Percentiles rank a stretch among this genome's conserved stretches.
Conservation (phyloP, 2,329 filamentous ascomycete species). For the Remersonia thermophila region DNA sequence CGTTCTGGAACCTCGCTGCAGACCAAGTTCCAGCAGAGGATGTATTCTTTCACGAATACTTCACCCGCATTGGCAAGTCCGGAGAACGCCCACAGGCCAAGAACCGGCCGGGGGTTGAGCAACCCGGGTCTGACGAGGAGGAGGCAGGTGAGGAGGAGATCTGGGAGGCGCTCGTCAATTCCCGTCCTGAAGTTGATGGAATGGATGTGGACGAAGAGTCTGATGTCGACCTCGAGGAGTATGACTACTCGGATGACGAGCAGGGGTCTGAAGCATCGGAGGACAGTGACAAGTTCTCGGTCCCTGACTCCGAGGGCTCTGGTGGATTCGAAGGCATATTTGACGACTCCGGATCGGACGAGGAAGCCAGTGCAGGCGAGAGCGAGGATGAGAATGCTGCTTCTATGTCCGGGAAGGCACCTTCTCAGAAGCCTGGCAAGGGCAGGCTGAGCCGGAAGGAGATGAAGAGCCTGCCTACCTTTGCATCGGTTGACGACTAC, state of each 20-base stretch:
- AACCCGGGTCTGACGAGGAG: slow-evolving; percentile 41
- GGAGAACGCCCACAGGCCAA: slow-evolving; percentile 51
- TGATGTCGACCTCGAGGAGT: slow-evolving; percentile 35
- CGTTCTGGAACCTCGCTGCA: slow-evolving; percentile 85
- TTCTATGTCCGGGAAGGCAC: slow-evolving; percentile 29
- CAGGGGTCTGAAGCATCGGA: slow-evolving; percentile 19
- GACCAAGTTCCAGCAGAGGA: slow-evolving; percentile 83
- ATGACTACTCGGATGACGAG: slow-evolving; percentile 32
- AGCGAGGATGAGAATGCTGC: slow-evolving; percentile 31
- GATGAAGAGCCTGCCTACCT: slow-evolving; percentile 79
- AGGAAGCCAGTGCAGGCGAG: slow-evolving; percentile 28
- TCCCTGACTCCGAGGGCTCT: slow-evolving; percentile 23
- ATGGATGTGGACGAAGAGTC: slow-evolving; percentile 37
- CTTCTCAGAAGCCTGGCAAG: slow-evolving; percentile 25
- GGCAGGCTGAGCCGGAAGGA: slow-evolving; percentile 60
- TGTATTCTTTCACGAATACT: slow-evolving; percentile 98
- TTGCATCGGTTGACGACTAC: slow-evolving; percentile 90
- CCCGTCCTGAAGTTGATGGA: slow-evolving; percentile 28
- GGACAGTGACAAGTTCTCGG: slow-evolving; percentile 30
- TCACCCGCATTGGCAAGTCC: slow-evolving; percentile 58
- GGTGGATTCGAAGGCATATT: slow-evolving; percentile 29
- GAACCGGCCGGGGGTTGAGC: slow-evolving; percentile 36
- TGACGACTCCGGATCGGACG: slow-evolving; percentile 26
- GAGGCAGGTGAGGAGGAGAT: slow-evolving; percentile 26
- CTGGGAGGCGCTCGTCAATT: slow-evolving; percentile 25